phyloP scores from a whole-genome alignment of 257 asterid species.

The Verbena officinalis region DNA sequence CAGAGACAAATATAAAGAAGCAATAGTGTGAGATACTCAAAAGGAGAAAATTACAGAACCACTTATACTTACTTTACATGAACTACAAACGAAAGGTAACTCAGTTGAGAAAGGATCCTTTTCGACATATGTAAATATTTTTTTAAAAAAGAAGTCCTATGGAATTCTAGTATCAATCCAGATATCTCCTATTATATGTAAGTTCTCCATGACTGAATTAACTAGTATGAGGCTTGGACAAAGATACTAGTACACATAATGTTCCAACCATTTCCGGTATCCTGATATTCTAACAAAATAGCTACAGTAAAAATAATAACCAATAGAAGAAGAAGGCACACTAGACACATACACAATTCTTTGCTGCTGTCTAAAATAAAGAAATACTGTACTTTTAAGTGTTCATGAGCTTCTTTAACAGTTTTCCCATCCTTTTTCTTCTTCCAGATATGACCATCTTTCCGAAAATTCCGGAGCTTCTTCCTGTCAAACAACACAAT shows the following conservation, averaged over 20 bases:
- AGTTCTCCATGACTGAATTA: slow-evolving; percentile 15
- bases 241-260: slow-evolving; percentile 1
- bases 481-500: slow-evolving; percentile 91
- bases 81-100: background rate
- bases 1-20: background rate
- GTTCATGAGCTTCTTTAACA: slow-evolving; percentile 98
- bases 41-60: background rate
- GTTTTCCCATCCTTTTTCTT: slow-evolving; percentile 97
- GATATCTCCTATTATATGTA: background rate
- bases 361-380: slow-evolving; percentile 10
- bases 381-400: slow-evolving; percentile 71
- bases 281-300: slow-evolving; percentile 8
- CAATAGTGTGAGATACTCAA: background rate
- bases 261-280: slow-evolving; percentile 9
- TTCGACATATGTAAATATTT: background rate
- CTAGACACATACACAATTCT: slow-evolving; percentile 4
- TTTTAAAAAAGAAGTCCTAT: no score
- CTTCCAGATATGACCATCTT: slow-evolving; percentile 98
- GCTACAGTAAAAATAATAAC: background rate
- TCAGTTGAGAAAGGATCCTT: background rate
- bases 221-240: background rate
- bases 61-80: background rate
- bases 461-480: slow-evolving; percentile 95
- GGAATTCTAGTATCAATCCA: background rate
- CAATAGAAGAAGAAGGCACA: background rate